A percentile compares a stretch with the other conserved stretches of the same genome.
These are phyloP conservation scores for Lachnellula subtilissima DNA, from an alignment of 2,329 filamentous ascomycete genomes.

Conservation along the genomic window DNA sequence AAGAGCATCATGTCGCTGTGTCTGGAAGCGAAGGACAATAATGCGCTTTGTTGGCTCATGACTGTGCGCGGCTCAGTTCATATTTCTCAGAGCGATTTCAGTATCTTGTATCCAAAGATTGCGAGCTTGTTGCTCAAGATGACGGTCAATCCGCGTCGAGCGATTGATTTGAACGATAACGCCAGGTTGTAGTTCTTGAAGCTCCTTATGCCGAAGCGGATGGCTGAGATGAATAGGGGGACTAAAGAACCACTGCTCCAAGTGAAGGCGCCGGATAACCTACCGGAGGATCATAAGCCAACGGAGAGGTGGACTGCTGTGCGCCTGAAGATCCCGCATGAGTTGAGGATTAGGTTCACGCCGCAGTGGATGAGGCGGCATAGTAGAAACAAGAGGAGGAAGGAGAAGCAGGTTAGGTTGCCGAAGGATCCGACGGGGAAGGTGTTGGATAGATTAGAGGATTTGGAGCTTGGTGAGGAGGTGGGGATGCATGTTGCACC, in stretches of 20 bases:
- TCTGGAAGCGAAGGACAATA: conserved; percentile 47
- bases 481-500: conserved; percentile 50
- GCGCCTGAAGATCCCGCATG: conserved; percentile 52
- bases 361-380: conserved; percentile 14
- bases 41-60: conserved; percentile 45
- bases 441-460: conserved; percentile 32
- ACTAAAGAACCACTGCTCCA: conserved; percentile 49
- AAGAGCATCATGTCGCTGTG: conserved; percentile 51
- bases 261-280: conserved; percentile 35
- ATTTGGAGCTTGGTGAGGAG: conserved; percentile 36
- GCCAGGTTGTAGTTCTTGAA: conserved; percentile 58
- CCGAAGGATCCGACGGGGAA: conserved; percentile 37
- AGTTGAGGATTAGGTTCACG: conserved; percentile 46
- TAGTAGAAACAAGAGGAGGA: conserved; percentile 31
- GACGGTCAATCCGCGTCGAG: conserved; percentile 57
- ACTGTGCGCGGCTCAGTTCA: conserved; percentile 58
- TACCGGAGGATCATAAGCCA: conserved; percentile 50
- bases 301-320: conserved; percentile 54
- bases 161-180: conserved; percentile 59
- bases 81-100: conserved; percentile 62
- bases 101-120: conserved; percentile 56
- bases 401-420: conserved; percentile 31
- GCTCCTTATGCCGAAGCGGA: conserved; percentile 44
- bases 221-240: conserved; percentile 47
- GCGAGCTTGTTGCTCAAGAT: conserved; percentile 57